Base-by-base conservation (phyloP, 2,329 filamentous ascomycete species). In the Apiospora malaysiana region DNA sequence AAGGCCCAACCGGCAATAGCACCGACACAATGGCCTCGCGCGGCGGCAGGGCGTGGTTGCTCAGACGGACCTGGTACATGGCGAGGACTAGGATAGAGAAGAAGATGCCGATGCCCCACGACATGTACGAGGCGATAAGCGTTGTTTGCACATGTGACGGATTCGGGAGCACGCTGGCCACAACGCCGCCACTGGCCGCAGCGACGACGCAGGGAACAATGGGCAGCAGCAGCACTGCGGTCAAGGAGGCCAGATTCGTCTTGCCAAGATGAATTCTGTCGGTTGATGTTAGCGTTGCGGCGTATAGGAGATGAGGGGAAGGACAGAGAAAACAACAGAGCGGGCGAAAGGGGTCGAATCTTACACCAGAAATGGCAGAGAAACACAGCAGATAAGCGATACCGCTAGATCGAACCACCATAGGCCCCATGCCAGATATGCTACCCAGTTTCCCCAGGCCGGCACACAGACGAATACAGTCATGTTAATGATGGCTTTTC, bases 61-160 rank as follows among this genome's bases (percentile, higher is more conserved):
- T 89, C 12, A 94, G 83, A 14, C 91, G 89, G 71, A 91, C 89
- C 76, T 92, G 92, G 79, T 93, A 94, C 47, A 93, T 86, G 14
- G 88, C 89, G 37, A 93, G 81, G 25, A 92, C 86, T 42, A 67
- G 9, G 40, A 46, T 42, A 12, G 65, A 67, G 56, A 86, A 83
- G 45, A 79, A 79, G 74, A 82, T 85, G 5, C 90, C 89, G 71
- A 89, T 88, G 0, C 91, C 91, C 90, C 90, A 93, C 74, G 93
- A 86, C 21, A 93, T 82, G 77, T 93, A 94, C 3, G 86, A 90
- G 21, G 84, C 83, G n/a, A 92, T 81, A 27, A 93, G 76, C 0
- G 91, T 93, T 47, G 85, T 86, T 25, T 92, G 78, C 4, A 89
- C 89, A 73, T 90, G 85, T 23, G 84, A 78, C 0, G 81, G 80